phyloP scores from a whole-genome alignment of 305 asterid genomes.

The Fraxinus greggii region DNA sequence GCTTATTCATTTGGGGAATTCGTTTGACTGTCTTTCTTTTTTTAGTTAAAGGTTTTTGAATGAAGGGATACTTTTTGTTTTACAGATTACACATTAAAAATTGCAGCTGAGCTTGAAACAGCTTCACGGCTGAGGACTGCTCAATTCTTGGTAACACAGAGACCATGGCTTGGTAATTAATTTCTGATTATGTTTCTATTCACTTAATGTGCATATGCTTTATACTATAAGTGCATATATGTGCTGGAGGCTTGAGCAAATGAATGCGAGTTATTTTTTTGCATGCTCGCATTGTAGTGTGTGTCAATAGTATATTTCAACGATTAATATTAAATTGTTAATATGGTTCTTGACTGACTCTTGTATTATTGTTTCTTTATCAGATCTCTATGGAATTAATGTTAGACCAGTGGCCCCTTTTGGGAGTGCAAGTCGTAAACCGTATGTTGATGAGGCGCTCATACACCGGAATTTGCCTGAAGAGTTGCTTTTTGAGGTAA shows the following conservation, averaged over 20 bases:
- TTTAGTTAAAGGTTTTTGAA: background rate
- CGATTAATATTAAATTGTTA: slow-evolving; percentile 5
- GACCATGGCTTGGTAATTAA: slow-evolving; percentile 92
- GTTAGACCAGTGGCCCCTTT: slow-evolving; percentile 85
- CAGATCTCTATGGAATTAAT: slow-evolving; percentile 91
- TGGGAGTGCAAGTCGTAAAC: slow-evolving; percentile 60
- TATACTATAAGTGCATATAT: background rate
- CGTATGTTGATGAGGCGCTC: slow-evolving; percentile 57
- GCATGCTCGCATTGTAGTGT: background rate
- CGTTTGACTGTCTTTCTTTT: background rate
- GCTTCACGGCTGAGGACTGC: slow-evolving; percentile 68
- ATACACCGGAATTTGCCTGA: slow-evolving; percentile 77
- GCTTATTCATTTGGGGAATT: background rate
- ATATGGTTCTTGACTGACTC: background rate
- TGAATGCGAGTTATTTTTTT: background rate
- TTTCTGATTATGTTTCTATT: background rate
- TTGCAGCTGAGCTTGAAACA: slow-evolving; percentile 73
- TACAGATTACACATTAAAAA: slow-evolving; percentile 54
- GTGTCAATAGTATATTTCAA: background rate
- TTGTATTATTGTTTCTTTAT: slow-evolving; percentile 13
- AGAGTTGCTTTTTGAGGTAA: slow-evolving; percentile 86
- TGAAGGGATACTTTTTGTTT: slow-evolving; percentile 15
- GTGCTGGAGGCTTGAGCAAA: background rate
- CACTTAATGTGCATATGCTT: background rate
- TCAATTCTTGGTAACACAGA: slow-evolving; percentile 63